These are phyloP conservation scores for Dipodascus albidus DNA, from an alignment of 805 yeast species.

Conservation along the genomic window DNA sequence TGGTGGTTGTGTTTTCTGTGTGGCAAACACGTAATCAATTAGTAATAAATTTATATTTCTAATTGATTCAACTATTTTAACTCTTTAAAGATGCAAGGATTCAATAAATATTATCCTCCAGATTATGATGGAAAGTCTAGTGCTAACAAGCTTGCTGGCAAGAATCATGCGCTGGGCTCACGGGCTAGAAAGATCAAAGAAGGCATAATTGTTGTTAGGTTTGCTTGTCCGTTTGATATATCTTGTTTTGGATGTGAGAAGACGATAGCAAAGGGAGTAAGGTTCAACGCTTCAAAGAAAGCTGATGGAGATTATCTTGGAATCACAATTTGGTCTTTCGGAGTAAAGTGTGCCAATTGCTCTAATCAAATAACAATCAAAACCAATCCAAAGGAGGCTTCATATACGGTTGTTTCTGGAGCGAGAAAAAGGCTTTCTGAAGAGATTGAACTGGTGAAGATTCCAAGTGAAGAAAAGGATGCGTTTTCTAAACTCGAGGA, in stretches of 20 bases:
- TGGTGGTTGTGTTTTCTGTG: slow-evolving; percentile 2
- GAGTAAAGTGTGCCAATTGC: slow-evolving; percentile 22
- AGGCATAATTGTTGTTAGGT: slow-evolving; percentile 21
- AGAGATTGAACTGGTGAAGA: slow-evolving; percentile 14
- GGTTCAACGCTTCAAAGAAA: slow-evolving; percentile 25
- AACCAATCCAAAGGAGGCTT: slow-evolving; percentile 24
- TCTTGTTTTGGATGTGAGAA: slow-evolving; percentile 19
- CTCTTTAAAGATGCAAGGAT: slow-evolving; percentile 12
- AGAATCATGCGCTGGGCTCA: slow-evolving; percentile 17
- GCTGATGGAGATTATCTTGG: slow-evolving; percentile 20
- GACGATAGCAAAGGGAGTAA: slow-evolving; percentile 20
- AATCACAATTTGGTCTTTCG: slow-evolving; percentile 21
- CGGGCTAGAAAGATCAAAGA: slow-evolving; percentile 17
- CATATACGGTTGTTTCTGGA: slow-evolving; percentile 17
- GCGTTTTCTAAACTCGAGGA: neutral
- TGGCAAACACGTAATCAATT: neutral
- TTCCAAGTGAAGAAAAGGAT: slow-evolving; percentile 8
- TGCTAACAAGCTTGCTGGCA: slow-evolving; percentile 22
- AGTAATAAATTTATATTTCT: neutral
- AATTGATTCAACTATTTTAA: neutral
- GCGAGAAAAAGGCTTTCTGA: slow-evolving; percentile 13
- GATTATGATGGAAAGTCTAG: slow-evolving; percentile 24
- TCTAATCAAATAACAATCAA: slow-evolving; percentile 16
- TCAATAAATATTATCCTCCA: slow-evolving; percentile 25
- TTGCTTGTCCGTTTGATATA: slow-evolving; percentile 23